phyloP scores from a whole-genome alignment of 75 land plant species.

The Pinus tabuliformis region DNA sequence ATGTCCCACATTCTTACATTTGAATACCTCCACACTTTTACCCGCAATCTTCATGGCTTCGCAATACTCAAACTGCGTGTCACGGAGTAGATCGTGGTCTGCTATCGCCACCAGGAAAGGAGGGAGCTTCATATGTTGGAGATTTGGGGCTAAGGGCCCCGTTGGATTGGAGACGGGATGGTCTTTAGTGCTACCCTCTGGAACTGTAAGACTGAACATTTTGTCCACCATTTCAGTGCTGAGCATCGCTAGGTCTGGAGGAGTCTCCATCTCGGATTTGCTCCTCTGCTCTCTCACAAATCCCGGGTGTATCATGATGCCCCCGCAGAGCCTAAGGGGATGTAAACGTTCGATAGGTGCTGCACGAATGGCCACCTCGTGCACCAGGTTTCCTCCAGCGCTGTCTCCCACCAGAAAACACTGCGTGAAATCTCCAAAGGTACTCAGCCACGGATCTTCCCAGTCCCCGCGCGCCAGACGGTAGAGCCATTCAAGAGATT shows the following conservation, averaged over 20 bases:
- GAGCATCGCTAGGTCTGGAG: no score
- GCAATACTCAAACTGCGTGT: conserved; percentile 53
- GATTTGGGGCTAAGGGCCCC: conserved; percentile 41
- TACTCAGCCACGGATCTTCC: not conserved
- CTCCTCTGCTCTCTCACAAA: conserved; percentile 21
- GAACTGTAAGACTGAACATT: conserved; percentile 47
- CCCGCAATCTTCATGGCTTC: conserved; percentile 47
- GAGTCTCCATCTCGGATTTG: conserved; percentile 13
- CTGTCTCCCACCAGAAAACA: conserved; percentile 34
- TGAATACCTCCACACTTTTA: conserved; percentile 44
- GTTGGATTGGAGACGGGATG: conserved; percentile 62
- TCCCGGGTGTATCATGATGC: conserved; percentile 37
- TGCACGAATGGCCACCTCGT: conserved; percentile 25
- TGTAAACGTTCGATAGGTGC: not conserved
- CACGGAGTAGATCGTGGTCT: conserved; percentile 44
- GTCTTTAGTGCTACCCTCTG: conserved; percentile 51
- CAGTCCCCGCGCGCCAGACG: not conserved
- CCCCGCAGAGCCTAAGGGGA: not conserved
- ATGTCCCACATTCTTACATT: conserved; percentile 27
- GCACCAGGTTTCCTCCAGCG: conserved; percentile 41
- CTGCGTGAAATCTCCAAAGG: not conserved
- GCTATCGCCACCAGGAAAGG: conserved; percentile 47
- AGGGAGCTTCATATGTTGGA: conserved; percentile 28
- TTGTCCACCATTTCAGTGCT: conserved; percentile 43
- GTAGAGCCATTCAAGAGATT: conserved; percentile 20